These are phyloP conservation scores for Lactuca saligna DNA, from an alignment of 129 eudicot species.

Conservation along the genomic window DNA sequence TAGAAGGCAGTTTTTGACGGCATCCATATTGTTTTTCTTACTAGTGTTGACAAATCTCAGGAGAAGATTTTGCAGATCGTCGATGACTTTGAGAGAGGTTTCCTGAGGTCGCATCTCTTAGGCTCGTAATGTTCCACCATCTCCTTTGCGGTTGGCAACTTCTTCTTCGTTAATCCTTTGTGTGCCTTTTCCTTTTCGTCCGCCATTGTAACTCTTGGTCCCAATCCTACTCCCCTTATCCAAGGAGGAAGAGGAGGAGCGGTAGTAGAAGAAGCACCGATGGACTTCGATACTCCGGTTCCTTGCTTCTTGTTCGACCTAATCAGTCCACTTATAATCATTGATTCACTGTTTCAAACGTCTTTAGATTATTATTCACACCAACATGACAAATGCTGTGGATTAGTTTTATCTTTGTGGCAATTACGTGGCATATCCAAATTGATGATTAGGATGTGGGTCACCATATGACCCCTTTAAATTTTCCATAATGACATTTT, in stretches of 20 bases:
- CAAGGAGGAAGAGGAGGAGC: background rate
- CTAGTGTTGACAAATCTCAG: constrained; percentile 38
- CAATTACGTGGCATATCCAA: too few species aligned
- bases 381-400: too few species aligned
- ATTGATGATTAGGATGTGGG: too few species aligned
- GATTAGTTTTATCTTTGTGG: too few species aligned
- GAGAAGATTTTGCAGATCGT: constrained; percentile 67
- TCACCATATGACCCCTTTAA: too few species aligned
- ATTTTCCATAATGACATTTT: too few species aligned
- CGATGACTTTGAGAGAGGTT: constrained; percentile 72
- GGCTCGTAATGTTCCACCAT: constrained; percentile 60
- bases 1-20: constrained; percentile 3
- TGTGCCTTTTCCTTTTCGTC: background rate
- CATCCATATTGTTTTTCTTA: constrained; percentile 10
- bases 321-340: too few species aligned
- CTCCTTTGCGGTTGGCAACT: constrained; percentile 38
- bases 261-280: background rate
- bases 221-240: background rate
- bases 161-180: constrained; percentile 9
- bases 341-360: too few species aligned
- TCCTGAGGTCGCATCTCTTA: constrained; percentile 59
- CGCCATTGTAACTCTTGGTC: background rate
- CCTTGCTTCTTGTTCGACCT: background rate
- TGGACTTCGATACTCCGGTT: background rate
- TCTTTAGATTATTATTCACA: too few species aligned